These are phyloP conservation scores for Hypomyces perniciosus DNA, from an alignment of 2,329 filamentous ascomycete species.

Conservation along the genomic window DNA sequence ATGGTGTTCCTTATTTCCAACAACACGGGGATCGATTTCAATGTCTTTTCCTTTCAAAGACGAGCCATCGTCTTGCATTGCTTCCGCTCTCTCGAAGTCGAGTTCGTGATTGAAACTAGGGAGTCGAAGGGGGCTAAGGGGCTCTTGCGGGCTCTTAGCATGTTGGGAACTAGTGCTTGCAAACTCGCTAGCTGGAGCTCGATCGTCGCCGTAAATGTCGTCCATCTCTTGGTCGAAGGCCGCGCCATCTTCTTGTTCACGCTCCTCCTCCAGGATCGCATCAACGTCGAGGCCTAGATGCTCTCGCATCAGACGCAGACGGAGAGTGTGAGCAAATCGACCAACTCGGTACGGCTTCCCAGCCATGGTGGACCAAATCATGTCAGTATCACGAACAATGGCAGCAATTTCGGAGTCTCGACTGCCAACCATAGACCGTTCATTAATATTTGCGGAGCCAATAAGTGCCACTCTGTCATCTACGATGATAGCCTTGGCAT, in stretches of 20 bases:
- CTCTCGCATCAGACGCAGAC: slow-evolving; percentile 91
- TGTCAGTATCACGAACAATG: slow-evolving; percentile 85
- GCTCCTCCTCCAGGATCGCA: slow-evolving; percentile 75
- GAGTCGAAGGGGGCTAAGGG: slow-evolving; percentile 17
- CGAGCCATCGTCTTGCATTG: slow-evolving; percentile 29
- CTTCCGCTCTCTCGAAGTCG: slow-evolving; percentile 41
- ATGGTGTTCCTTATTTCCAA: slow-evolving; percentile 55
- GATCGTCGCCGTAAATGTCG: slow-evolving; percentile 52
- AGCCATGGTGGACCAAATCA: slow-evolving; percentile 87
- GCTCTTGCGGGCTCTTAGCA: slow-evolving; percentile 37
- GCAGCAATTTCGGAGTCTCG: slow-evolving; percentile 90
- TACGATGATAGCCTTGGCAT: slow-evolving; percentile 93
- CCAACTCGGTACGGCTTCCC: slow-evolving; percentile 85
- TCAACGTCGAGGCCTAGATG: slow-evolving; percentile 95
- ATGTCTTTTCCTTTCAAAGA: slow-evolving; percentile 18
- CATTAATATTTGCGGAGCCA: slow-evolving; percentile 97
- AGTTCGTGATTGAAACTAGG: slow-evolving; percentile 68
- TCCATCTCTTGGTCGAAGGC: slow-evolving; percentile 55
- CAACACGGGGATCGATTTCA: slow-evolving; percentile 36
- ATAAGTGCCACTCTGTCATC: slow-evolving; percentile 92
- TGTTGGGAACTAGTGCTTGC: slow-evolving; percentile 2
- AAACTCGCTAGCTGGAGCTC: slow-evolving; percentile 17
- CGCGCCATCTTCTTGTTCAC: slow-evolving; percentile 57
- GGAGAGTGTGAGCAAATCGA: slow-evolving; percentile 85
- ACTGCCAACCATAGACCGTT: slow-evolving; percentile 87